Evolutionary conservation across 2,329 filamentous ascomycete genomes (phyloP).

Genomic region (Plenodomus tracheiphilus): DNA sequence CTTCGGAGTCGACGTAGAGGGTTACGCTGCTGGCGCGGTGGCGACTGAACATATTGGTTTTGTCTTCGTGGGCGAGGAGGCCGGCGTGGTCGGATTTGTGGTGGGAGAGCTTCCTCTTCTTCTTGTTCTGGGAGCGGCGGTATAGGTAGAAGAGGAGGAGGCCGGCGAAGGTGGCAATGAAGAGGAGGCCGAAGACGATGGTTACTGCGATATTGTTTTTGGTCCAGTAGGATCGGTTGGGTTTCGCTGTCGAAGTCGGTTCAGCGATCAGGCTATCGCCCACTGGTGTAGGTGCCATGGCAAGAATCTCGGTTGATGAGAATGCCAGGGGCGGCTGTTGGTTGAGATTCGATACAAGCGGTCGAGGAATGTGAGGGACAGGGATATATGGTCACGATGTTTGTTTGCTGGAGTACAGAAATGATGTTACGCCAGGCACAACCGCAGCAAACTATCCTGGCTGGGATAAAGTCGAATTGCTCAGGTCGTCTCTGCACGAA

Average conservation of each 20-base stretch:
- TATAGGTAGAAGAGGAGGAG: conserved; percentile 27
- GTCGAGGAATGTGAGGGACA: not conserved
- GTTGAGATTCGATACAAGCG: not conserved
- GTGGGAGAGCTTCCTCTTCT: conserved; percentile 6
- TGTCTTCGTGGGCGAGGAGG: conserved; percentile 36
- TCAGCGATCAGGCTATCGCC: conserved; percentile 12
- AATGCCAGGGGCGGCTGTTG: not conserved
- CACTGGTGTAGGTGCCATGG: conserved; percentile 33
- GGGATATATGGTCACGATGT: not conserved
- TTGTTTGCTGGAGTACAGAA: not conserved
- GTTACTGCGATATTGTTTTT: conserved; percentile 33
- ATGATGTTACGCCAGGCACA: conserved; percentile 17
- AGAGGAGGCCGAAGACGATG: conserved; percentile 28
- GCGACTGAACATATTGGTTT: conserved; percentile 37
- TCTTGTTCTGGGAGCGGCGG: conserved; percentile 27
- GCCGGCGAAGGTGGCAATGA: conserved; percentile 21
- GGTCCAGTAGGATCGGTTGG: conserved; percentile 23
- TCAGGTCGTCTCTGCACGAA: conserved; percentile 9
- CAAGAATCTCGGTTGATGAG: not conserved
- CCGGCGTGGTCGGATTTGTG: conserved; percentile 25
- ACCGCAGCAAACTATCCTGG: conserved; percentile 19
- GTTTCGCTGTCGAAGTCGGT: conserved; percentile 9
- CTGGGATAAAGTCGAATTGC: conserved; percentile 12
- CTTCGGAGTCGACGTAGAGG: conserved; percentile 32
- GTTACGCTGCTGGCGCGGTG: conserved; percentile 33